These are phyloP conservation scores for Pouteria glomerata DNA, from an alignment of 148 eudicot genomes.

Conservation along the genomic window DNA sequence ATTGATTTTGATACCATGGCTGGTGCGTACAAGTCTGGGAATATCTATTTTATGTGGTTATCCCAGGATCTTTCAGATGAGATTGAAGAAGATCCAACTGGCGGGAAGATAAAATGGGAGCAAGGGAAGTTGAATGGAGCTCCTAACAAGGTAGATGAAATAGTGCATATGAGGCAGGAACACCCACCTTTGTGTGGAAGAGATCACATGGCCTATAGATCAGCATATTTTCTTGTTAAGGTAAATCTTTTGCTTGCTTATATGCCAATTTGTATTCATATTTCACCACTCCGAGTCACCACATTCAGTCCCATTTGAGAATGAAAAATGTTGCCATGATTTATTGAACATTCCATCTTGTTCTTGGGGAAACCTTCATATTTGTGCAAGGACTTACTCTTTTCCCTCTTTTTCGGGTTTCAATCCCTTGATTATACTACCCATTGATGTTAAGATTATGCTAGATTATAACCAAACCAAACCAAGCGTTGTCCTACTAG, in stretches of 20 bases:
- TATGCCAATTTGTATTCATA: not conserved
- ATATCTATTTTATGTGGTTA: slow-evolving; percentile 83
- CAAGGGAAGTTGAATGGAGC: slow-evolving; percentile 96
- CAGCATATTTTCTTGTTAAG: slow-evolving; percentile 95
- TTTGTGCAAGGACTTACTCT: not conserved
- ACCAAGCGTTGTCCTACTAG: too few relatives aligned
- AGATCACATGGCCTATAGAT: slow-evolving; percentile 98
- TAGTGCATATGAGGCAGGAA: slow-evolving; percentile 96
- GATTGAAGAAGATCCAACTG: slow-evolving; percentile 98
- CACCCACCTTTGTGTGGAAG: slow-evolving; percentile 98
- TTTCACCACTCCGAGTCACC: not conserved
- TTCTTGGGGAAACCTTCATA: not conserved
- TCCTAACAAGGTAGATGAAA: slow-evolving; percentile 95
- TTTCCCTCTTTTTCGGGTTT: not conserved
- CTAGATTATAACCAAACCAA: not conserved
- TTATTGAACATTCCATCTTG: not conserved
- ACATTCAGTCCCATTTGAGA: not conserved
- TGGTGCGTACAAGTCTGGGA: slow-evolving; percentile 97
- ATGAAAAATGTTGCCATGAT: not conserved
- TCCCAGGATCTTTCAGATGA: slow-evolving; percentile 97
- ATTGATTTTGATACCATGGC: slow-evolving; percentile 98
- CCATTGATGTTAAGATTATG: not conserved
- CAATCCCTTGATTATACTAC: not conserved
- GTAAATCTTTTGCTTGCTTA: slow-evolving; percentile 27
- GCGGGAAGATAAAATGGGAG: slow-evolving; percentile 96